Percentiles rank a stretch among this genome's conserved stretches.
Conservation (phyloP, 2,329 filamentous ascomycete genomes). For the Diaporthe humulicola region DNA sequence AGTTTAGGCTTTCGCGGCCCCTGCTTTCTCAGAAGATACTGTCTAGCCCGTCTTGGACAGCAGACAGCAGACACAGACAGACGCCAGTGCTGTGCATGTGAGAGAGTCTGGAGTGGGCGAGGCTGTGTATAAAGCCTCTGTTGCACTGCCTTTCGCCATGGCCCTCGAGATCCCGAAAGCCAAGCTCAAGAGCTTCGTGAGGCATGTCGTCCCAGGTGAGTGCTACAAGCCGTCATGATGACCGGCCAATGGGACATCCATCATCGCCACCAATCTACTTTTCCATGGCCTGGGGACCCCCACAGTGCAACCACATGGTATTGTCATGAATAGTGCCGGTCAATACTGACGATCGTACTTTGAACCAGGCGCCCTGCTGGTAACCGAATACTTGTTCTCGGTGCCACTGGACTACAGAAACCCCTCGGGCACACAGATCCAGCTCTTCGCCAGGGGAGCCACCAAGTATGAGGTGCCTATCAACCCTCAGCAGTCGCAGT, state of each 20-base stretch:
- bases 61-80: neutral
- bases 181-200: constrained; percentile 29
- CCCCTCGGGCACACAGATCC: constrained; percentile 71
- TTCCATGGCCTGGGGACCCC: neutral
- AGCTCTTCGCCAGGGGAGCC: constrained; percentile 83
- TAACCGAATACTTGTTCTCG: constrained; percentile 88
- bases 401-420: constrained; percentile 85
- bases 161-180: constrained; percentile 33
- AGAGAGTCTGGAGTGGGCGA: neutral
- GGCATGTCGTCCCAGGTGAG: constrained; percentile 37
- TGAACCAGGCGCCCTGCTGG: constrained; percentile 74
- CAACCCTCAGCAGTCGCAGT: constrained; percentile 53
- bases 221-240: neutral
- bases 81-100: neutral
- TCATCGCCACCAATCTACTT: neutral
- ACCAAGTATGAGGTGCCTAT: constrained; percentile 75
- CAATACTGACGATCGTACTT: neutral
- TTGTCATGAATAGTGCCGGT: neutral
- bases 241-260: too few relatives aligned
- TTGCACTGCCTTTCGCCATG: constrained; percentile 13
- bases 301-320: too few relatives aligned
- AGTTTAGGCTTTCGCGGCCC: neutral
- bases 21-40: neutral
- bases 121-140: neutral
- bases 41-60: neutral